Evolutionary conservation across 257 asterid genomes (phyloP).

Genomic region (Nicotiana obtusifolia): DNA sequence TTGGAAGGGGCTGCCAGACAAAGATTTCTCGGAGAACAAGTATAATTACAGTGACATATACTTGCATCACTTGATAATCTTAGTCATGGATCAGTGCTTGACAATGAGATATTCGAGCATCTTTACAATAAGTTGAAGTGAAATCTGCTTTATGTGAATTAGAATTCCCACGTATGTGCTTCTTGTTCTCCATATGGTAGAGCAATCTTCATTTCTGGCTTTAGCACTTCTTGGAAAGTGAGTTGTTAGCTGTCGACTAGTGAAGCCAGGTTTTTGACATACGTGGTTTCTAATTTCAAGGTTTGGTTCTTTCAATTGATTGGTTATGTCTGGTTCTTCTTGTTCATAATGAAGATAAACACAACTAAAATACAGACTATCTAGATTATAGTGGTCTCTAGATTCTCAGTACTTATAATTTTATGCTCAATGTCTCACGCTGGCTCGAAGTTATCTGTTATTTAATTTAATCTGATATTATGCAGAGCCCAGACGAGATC

Average conservation of each 20-base stretch:
- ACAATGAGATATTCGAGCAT: background rate
- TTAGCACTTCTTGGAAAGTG: background rate
- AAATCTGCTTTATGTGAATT: background rate
- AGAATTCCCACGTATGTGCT: background rate
- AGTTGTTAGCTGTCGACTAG: background rate
- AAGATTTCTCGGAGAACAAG: background rate
- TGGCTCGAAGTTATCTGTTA: background rate
- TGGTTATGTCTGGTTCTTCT: background rate
- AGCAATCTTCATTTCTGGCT: background rate
- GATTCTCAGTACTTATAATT: background rate
- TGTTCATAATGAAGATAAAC: background rate
- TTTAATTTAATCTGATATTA: slow-evolving; percentile 18
- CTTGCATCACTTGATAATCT: background rate
- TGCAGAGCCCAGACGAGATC: slow-evolving; percentile 89
- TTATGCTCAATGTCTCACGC: background rate
- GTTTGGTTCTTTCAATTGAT: background rate
- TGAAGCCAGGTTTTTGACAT: background rate
- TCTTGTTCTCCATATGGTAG: background rate
- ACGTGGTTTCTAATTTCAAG: background rate
- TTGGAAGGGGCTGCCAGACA: background rate
- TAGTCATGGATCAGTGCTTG: background rate
- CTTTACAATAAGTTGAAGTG: background rate
- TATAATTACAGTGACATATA: background rate
- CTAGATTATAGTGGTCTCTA: background rate
- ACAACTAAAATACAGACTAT: background rate